A percentile compares a stretch with the other conserved stretches of the same genome.
These are phyloP conservation scores for Galeopsis tetrahit DNA, from an alignment of 257 asterid species.

Conservation along the genomic window DNA sequence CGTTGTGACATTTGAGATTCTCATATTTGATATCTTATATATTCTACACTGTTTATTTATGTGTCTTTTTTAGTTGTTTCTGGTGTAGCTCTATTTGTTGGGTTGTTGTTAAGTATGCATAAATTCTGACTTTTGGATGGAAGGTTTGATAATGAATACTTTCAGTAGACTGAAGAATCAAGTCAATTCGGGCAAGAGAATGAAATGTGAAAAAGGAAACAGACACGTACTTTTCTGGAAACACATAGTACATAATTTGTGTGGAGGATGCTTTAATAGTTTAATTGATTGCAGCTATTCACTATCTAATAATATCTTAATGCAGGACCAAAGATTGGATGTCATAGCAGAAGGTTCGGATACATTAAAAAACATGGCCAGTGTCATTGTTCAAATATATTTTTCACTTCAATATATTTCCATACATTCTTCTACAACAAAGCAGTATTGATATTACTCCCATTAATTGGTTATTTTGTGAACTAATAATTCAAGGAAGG, in stretches of 20 bases:
- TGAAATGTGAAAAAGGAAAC: constrained; percentile 93
- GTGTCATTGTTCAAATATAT: constrained; percentile 47
- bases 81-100: constrained; percentile 25
- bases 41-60: background rate
- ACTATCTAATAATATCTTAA: constrained; percentile 24
- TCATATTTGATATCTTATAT: constrained; percentile 18
- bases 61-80: constrained; percentile 8
- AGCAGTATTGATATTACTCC: background rate
- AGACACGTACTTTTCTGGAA: constrained; percentile 59
- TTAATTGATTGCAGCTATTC: constrained; percentile 17
- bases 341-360: constrained; percentile 90
- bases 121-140: constrained; percentile 64
- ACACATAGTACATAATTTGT: constrained; percentile 8
- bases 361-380: constrained; percentile 91
- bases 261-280: constrained; percentile 15
- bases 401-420: background rate
- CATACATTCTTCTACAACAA: constrained; percentile 3
- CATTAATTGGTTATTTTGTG: background rate
- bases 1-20: constrained; percentile 45
- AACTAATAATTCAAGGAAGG: constrained; percentile 4
- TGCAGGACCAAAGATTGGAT: constrained; percentile 91
- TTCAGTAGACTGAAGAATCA: too few relatives aligned
- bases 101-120: constrained; percentile 32
- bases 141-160: constrained; percentile 79
- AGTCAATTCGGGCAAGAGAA: constrained; percentile 90